phyloP scores from a whole-genome alignment of 2,329 filamentous ascomycete genomes.

The Penicillium sp. region DNA sequence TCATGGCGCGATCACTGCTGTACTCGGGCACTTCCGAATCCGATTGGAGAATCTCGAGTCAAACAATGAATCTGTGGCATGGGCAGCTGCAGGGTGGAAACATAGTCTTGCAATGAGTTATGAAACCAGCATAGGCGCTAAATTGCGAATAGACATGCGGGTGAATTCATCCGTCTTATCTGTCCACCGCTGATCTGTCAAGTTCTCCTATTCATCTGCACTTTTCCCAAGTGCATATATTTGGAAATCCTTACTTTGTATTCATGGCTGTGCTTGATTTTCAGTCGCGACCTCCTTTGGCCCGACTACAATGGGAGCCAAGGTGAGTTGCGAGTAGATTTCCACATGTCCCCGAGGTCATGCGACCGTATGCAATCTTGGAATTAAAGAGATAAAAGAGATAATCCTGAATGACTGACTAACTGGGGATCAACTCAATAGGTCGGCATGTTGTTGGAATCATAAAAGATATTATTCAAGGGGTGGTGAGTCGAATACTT shows the following conservation, averaged over 20 bases:
- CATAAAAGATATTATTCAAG: conserved; percentile 17
- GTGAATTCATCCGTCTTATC: neutral
- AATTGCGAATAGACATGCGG: neutral
- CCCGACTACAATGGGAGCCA: conserved; percentile 34
- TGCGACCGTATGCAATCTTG: conserved; percentile 5
- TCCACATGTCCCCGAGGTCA: neutral
- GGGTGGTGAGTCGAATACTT: conserved; percentile 29
- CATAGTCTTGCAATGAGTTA: neutral
- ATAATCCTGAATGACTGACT: neutral
- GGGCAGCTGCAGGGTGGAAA: neutral
- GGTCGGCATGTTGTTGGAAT: conserved; percentile 18
- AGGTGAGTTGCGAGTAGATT: conserved; percentile 25
- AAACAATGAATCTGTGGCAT: neutral
- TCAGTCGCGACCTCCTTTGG: conserved; percentile 23
- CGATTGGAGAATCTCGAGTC: neutral
- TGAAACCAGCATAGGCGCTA: neutral
- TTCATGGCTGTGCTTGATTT: conserved; percentile 12
- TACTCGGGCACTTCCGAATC: neutral
- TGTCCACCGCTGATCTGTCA: neutral
- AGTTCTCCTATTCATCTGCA: neutral
- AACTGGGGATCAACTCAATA: neutral
- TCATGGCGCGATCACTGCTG: neutral
- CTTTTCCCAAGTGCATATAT: neutral
- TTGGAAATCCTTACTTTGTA: neutral
- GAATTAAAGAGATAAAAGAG: neutral